A percentile compares a stretch with the other conserved stretches of the same genome.
These are phyloP conservation scores for Chrysopogon serrulatus DNA, from an alignment of 176 grass and related monocot species.

Conservation along the genomic window DNA sequence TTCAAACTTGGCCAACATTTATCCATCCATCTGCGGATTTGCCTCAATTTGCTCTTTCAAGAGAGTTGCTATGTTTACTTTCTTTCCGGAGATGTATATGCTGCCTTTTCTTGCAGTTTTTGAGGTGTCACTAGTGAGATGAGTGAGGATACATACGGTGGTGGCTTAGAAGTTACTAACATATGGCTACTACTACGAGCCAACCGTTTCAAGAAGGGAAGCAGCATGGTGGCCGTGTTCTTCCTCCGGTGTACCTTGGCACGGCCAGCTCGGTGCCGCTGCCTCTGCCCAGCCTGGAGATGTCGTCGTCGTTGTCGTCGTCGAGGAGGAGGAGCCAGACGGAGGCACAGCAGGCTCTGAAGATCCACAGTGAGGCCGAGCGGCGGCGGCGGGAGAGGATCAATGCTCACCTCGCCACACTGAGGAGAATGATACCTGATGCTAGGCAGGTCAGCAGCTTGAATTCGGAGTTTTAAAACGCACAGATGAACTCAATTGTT, in stretches of 20 bases:
- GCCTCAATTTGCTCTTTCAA: background rate
- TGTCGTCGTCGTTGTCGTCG: background rate
- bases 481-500: too few relatives aligned
- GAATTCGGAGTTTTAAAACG: too few relatives aligned
- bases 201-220: background rate
- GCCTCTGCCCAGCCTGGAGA: background rate
- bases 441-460: constrained; percentile 60
- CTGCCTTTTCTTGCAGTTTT: background rate
- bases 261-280: background rate
- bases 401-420: constrained; percentile 59
- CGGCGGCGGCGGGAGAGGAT: constrained; percentile 79
- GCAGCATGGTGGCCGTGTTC: background rate
- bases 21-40: background rate
- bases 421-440: constrained; percentile 71
- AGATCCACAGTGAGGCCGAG: constrained; percentile 77
- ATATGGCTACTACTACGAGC: background rate
- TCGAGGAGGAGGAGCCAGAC: background rate
- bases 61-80: background rate
- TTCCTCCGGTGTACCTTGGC: background rate
- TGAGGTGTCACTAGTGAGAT: background rate
- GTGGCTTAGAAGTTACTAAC: background rate
- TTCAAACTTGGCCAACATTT: background rate
- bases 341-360: constrained; percentile 33
- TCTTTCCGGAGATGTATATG: background rate
- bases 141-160: background rate